Base-by-base conservation (phyloP, 176 grass and related monocot genomes). In the Puya raimondii region DNA sequence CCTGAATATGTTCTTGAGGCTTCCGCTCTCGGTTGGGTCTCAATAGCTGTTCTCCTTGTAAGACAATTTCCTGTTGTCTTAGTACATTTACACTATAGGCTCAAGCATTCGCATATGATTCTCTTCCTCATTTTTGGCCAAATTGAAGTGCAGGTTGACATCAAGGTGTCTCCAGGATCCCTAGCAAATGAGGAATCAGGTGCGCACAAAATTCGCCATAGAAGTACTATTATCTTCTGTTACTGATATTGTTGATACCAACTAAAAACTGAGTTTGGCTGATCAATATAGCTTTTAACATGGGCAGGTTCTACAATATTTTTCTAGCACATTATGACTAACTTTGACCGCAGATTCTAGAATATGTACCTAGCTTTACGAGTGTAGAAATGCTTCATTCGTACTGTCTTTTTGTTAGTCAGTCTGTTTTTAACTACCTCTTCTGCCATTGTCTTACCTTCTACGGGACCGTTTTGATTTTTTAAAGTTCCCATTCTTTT, bases 151-250 rank as follows among this genome's bases (percentile, higher is more conserved):
- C 64, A 97, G 94, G 76, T 93, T 73, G 94, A 99, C 78, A 99
- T 99, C 33, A 90, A 74, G 77, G 94, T 93, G 74, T 81, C 94
- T 52, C 89, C 89, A 50, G 94, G 94, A 11, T 99, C 94, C 67
- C 89, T 90, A 82, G 86, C 84, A 74, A 85, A 93, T 75, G 94
- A 99, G 82, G 84, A 90, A 80, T 77, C 89, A 83, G 89, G 94
- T 99, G 51, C 23, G 47, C 64, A 74, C 10, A 53, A 18, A 21
- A 56, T 14, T 7, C 15, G 0, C 16, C 54, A 21, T 17, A 59
- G 20, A 21, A 8, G 5, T 59, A 20, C 9, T 20, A 59, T 12
- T 59, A 59, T 59, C 54, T 59, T 59, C 16, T 59, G 16, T 59
- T 59, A 21, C 54, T 59, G 20, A 21, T 59, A 17, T 59, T 1